Evolutionary conservation across 2,329 filamentous ascomycete species (phyloP).

Genomic region (Penicillium sclerotigenum): DNA sequence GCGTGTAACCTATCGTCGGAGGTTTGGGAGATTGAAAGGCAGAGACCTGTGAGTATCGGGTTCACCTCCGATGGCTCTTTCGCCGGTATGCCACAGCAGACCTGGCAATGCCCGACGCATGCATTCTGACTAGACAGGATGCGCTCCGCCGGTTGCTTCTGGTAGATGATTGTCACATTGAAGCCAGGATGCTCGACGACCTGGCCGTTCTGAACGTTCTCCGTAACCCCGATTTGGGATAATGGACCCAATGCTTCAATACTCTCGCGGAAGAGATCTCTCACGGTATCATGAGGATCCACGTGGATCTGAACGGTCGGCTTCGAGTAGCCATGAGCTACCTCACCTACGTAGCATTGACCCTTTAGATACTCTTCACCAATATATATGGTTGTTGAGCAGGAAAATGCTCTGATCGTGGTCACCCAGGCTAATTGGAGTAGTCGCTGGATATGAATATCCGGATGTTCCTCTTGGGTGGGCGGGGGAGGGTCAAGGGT

Average conservation of each 20-base stretch:
- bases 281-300: constrained; percentile 10
- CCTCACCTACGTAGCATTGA: constrained; percentile 8
- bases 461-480: neutral
- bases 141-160: neutral
- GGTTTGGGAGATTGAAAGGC: constrained; percentile 6
- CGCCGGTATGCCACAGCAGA: constrained; percentile 1
- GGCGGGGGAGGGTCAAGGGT: neutral
- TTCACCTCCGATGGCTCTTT: neutral
- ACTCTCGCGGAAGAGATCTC: constrained; percentile 4
- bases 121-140: neutral
- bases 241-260: neutral
- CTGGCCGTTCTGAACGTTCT: neutral
- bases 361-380: constrained; percentile 9
- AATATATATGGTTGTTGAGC: constrained; percentile 11
- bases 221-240: neutral
- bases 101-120: neutral
- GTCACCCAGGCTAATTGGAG: constrained; percentile 14
- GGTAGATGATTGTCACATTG: constrained; percentile 6
- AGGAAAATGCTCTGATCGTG: constrained; percentile 4
- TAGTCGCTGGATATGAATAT: constrained; percentile 14
- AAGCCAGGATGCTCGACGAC: neutral
- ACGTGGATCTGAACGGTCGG: constrained; percentile 8
- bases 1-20: constrained; percentile 7
- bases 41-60: neutral
- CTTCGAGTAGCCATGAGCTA: neutral